These are phyloP conservation scores for Calamus simplicifolius DNA, from an alignment of 176 grass and related monocot genomes.

Conservation along the genomic window DNA sequence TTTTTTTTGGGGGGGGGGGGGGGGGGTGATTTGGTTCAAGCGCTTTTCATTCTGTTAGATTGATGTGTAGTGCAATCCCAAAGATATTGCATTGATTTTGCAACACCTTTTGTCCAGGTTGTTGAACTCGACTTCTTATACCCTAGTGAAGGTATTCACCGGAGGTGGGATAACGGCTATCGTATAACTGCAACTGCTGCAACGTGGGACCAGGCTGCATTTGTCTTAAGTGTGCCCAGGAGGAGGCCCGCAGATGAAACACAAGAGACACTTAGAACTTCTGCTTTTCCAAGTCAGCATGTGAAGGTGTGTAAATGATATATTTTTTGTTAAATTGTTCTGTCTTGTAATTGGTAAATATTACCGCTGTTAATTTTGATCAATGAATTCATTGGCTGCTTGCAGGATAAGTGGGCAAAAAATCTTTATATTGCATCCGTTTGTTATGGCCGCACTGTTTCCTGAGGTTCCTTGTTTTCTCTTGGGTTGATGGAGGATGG, in stretches of 20 bases:
- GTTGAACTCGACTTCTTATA: constrained; percentile 97
- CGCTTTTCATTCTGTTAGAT: too few relatives aligned
- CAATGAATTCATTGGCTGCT: constrained; percentile 19
- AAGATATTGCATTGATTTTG: not conserved
- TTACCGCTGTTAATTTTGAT: not conserved
- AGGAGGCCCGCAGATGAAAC: constrained; percentile 76
- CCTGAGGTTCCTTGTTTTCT: constrained; percentile 40
- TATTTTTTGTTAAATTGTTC: not conserved
- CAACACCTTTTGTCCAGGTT: constrained; percentile 42
- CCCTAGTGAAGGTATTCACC: constrained; percentile 96
- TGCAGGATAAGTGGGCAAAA: constrained; percentile 95
- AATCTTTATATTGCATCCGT: constrained; percentile 89
- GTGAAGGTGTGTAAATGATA: constrained; percentile 54
- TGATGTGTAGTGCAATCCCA: too few relatives aligned
- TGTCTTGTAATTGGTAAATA: not conserved
- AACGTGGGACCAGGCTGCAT: constrained; percentile 81
- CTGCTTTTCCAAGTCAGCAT: constrained; percentile 87
- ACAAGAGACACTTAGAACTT: constrained; percentile 91
- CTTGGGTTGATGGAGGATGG: not conserved
- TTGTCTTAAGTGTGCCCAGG: constrained; percentile 83
- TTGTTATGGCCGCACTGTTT: constrained; percentile 93
- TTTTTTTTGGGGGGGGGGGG: too few relatives aligned
- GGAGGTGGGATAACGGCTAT: constrained; percentile 86
- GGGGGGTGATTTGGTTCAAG: too few relatives aligned
- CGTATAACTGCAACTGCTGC: constrained; percentile 87